A percentile compares a stretch with the other conserved stretches of the same genome.
These are phyloP conservation scores for Trichoderma sp. DNA, from an alignment of 2,329 filamentous ascomycete genomes.

Conservation along the genomic window DNA sequence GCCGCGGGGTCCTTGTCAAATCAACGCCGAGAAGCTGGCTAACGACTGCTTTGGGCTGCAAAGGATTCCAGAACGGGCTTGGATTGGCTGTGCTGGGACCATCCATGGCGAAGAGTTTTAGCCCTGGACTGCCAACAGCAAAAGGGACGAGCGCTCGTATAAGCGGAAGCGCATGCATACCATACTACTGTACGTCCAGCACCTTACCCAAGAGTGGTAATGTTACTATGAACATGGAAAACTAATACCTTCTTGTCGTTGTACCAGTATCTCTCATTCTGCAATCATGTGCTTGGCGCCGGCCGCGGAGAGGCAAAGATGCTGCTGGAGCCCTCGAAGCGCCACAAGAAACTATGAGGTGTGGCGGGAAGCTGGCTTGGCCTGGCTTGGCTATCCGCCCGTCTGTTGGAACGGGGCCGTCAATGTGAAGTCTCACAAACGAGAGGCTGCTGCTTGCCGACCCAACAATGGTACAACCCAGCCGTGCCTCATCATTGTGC, in stretches of 20 bases:
- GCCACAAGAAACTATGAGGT: background rate
- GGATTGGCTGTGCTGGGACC: background rate
- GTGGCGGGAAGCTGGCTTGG: constrained; percentile 2
- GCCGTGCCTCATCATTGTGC: background rate
- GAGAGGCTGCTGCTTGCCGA: background rate
- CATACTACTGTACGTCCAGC: too few relatives aligned
- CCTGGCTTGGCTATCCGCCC: background rate
- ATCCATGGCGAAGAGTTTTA: background rate
- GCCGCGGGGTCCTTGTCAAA: background rate
- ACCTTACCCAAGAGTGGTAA: background rate
- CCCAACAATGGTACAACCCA: background rate
- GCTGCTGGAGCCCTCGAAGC: background rate
- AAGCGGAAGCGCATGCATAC: background rate
- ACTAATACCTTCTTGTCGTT: background rate
- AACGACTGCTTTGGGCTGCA: constrained; percentile 18
- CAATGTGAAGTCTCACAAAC: background rate
- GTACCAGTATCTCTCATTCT: background rate
- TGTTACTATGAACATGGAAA: background rate
- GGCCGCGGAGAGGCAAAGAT: background rate
- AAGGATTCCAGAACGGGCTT: constrained; percentile 12
- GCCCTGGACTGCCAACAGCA: background rate
- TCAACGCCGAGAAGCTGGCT: background rate
- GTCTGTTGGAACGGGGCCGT: background rate
- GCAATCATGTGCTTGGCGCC: background rate
- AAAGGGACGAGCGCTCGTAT: background rate